Evolutionary conservation across 345 rosid species (phyloP).

Genomic region (Moricandia moricandioides): DNA sequence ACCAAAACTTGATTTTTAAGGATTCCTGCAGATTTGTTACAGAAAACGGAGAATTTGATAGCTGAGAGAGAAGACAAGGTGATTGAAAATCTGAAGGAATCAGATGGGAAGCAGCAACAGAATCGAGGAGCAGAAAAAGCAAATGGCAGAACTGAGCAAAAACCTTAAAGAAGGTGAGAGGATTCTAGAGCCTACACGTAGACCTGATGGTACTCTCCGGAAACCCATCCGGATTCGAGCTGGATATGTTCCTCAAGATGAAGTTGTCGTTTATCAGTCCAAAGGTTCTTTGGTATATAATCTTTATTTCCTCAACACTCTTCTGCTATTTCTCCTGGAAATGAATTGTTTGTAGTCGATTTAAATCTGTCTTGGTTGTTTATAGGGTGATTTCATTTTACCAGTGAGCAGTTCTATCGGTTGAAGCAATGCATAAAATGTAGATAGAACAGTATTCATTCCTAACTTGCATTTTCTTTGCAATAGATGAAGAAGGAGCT

Average conservation of each 20-base stretch:
- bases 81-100: neutral
- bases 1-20: neutral
- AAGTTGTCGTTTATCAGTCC: constrained; percentile 85
- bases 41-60: constrained; percentile 2
- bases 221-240: constrained; percentile 89
- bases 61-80: no score
- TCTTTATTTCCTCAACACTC: neutral
- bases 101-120: constrained; percentile 46
- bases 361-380: neutral
- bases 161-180: constrained; percentile 98
- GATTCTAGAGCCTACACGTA: constrained; percentile 71
- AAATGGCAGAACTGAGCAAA: constrained; percentile 74
- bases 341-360: neutral
- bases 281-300: constrained; percentile 75
- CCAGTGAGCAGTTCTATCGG: neutral
- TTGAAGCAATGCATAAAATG: neutral
- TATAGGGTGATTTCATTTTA: neutral
- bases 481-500: constrained; percentile 78
- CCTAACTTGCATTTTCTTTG: neutral
- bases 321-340: neutral
- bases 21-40: neutral
- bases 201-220: constrained; percentile 90
- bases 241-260: constrained; percentile 82
- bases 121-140: constrained; percentile 46
- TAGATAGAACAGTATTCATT: neutral